phyloP scores from a whole-genome alignment of 805 yeast species.

The Metschnikowia reukaufii region DNA sequence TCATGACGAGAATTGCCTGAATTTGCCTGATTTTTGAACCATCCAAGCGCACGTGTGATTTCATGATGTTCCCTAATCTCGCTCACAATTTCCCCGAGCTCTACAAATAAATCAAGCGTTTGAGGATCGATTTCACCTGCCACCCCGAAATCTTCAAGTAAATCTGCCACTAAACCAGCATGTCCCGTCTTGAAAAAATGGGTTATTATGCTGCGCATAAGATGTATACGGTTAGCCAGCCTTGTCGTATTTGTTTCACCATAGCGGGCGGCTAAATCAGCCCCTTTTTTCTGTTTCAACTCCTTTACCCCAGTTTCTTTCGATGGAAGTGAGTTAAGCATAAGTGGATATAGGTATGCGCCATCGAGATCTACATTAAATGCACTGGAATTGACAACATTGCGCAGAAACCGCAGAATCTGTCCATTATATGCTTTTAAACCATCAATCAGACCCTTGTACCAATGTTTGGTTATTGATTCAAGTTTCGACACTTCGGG shows the following conservation, averaged over 20 bases:
- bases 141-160: slow-evolving; percentile 25
- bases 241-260: slow-evolving; percentile 10
- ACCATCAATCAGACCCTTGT: slow-evolving; percentile 32
- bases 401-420: slow-evolving; percentile 35
- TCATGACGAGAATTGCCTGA: slow-evolving; percentile 12
- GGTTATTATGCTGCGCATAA: slow-evolving; percentile 37
- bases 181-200: slow-evolving; percentile 44
- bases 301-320: slow-evolving; percentile 3
- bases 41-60: slow-evolving; percentile 29
- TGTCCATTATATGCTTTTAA: slow-evolving; percentile 39
- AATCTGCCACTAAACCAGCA: slow-evolving; percentile 33
- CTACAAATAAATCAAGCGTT: slow-evolving; percentile 28
- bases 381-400: slow-evolving; percentile 28
- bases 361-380: slow-evolving; percentile 37
- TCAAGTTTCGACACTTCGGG: slow-evolving; percentile 18
- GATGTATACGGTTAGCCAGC: slow-evolving; percentile 29
- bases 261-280: neutral
- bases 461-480: slow-evolving; percentile 30
- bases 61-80: slow-evolving; percentile 35
- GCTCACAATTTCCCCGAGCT: slow-evolving; percentile 34
- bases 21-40: slow-evolving; percentile 30
- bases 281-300: slow-evolving; percentile 2
- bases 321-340: slow-evolving; percentile 29
- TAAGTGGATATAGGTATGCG: slow-evolving; percentile 41
- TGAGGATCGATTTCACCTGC: slow-evolving; percentile 24